These are phyloP conservation scores for Pneumocystis murina DNA, from an alignment of 1,139 yeast species.

Conservation along the genomic window DNA sequence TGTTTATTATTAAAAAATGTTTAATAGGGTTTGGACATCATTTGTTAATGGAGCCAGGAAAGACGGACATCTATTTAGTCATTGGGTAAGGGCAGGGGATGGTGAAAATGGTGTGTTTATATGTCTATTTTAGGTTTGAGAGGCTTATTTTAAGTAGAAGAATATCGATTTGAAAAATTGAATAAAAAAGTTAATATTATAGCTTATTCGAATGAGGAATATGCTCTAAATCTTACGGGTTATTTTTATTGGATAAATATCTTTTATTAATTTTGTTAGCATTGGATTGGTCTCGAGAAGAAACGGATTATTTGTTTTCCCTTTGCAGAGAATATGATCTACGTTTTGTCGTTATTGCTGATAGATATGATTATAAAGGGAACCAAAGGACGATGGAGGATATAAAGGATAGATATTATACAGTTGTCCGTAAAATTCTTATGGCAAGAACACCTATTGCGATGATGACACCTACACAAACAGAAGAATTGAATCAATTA, in stretches of 20 bases:
- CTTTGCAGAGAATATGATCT: slow-evolving; percentile 61
- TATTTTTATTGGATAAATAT: slow-evolving; percentile 19
- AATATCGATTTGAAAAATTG: slow-evolving; percentile 63
- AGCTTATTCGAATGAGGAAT: slow-evolving; percentile 52
- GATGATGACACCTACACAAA: slow-evolving; percentile 15
- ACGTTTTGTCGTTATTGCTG: slow-evolving; percentile 75
- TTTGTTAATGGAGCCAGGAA: slow-evolving; percentile 44
- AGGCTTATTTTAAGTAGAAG: slow-evolving; percentile 23
- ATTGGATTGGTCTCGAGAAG: slow-evolving; percentile 57
- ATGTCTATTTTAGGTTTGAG: slow-evolving; percentile 4
- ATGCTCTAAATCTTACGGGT: slow-evolving; percentile 30
- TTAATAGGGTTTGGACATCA: slow-evolving; percentile 31
- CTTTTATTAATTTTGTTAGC: slow-evolving; percentile 18
- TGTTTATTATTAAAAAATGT: background rate
- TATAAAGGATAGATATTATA: slow-evolving; percentile 65
- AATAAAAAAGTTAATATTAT: slow-evolving; percentile 61
- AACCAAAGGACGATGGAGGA: slow-evolving; percentile 41
- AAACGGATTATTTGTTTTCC: slow-evolving; percentile 60
- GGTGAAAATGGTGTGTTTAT: slow-evolving; percentile 19
- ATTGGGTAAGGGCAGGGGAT: slow-evolving; percentile 74
- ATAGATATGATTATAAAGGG: slow-evolving; percentile 40
- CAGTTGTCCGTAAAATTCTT: slow-evolving; percentile 35
- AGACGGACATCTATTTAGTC: slow-evolving; percentile 41
- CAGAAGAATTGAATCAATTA: slow-evolving; percentile 29
- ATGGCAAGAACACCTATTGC: slow-evolving; percentile 19